These are phyloP conservation scores for Penicillium digitatum DNA, from an alignment of 2,329 filamentous ascomycete species.

Conservation along the genomic window DNA sequence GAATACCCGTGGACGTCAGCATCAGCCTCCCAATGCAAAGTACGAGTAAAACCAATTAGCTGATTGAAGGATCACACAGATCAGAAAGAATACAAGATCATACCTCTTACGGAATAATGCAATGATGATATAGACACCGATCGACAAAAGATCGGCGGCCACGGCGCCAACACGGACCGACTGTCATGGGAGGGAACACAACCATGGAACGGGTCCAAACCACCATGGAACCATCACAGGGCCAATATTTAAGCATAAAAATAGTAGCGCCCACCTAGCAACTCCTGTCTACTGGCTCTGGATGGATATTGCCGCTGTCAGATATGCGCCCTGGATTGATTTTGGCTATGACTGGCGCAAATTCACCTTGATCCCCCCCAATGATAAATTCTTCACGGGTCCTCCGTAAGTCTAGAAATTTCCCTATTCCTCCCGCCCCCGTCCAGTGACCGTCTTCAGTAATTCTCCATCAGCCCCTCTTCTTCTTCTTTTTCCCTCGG, in stretches of 20 bases:
- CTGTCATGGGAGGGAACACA: conserved; percentile 9
- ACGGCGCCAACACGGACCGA: conserved; percentile 3
- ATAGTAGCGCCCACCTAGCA: conserved; percentile 18
- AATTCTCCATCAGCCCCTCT: background rate
- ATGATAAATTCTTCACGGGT: background rate
- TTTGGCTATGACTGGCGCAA: background rate
- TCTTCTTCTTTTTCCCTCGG: background rate
- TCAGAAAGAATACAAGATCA: background rate
- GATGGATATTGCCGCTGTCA: conserved; percentile 21
- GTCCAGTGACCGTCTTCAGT: background rate
- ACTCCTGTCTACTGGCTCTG: conserved; percentile 12
- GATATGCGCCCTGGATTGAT: background rate
- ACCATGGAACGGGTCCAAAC: conserved; percentile 19
- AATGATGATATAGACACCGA: conserved; percentile 2
- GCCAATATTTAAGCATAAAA: conserved; percentile 24
- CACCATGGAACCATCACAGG: conserved; percentile 10
- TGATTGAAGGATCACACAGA: background rate
- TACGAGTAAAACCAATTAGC: background rate
- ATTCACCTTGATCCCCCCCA: background rate
- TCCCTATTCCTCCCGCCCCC: conserved; percentile 5
- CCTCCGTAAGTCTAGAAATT: background rate
- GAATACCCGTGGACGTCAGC: background rate
- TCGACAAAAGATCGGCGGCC: conserved; percentile 18
- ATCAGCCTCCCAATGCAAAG: background rate
- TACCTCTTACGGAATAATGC: background rate